Percentiles rank a stretch among this genome's conserved stretches.
phyloP scores from a whole-genome alignment of 2,329 filamentous ascomycete species.

The Lachnellula subtilissima region DNA sequence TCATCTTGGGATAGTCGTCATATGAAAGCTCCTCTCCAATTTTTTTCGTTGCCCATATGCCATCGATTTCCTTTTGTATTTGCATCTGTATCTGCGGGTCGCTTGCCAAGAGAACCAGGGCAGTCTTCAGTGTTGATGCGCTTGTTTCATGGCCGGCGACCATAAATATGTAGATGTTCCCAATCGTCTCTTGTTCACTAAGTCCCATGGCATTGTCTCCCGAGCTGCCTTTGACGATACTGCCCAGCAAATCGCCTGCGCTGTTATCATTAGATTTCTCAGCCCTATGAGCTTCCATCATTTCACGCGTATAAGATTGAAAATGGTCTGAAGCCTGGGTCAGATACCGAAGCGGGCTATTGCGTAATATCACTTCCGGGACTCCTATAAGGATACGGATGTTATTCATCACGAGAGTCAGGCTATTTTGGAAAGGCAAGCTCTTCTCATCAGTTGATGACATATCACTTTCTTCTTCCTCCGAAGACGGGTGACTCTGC shows the following conservation, averaged over 20 bases:
- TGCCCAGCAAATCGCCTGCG: conserved; percentile 30
- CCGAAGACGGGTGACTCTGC: neutral
- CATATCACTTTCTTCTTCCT: neutral
- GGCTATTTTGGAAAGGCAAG: conserved; percentile 7
- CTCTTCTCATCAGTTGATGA: neutral
- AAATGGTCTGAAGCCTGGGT: conserved; percentile 11
- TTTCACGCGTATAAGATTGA: conserved; percentile 10
- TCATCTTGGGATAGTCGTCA: conserved; percentile 35
- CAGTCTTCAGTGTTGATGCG: conserved; percentile 67
- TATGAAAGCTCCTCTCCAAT: conserved; percentile 32
- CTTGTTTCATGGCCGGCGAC: conserved; percentile 76
- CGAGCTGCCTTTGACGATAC: conserved; percentile 9
- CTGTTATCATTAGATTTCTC: conserved; percentile 16
- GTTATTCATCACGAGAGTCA: conserved; percentile 11
- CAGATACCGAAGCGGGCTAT: conserved; percentile 4
- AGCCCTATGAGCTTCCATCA: conserved; percentile 11
- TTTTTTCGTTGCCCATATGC: conserved; percentile 23
- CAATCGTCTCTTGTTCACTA: conserved; percentile 58
- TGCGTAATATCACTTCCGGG: conserved; percentile 7
- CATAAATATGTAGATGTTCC: conserved; percentile 63
- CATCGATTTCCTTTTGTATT: conserved; percentile 64
- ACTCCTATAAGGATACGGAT: conserved; percentile 7
- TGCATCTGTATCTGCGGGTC: conserved; percentile 56
- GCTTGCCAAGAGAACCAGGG: conserved; percentile 60
- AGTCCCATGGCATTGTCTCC: conserved; percentile 31